These are phyloP conservation scores for Sonneratia caseolaris DNA, from an alignment of 345 rosid species.

Conservation along the genomic window DNA sequence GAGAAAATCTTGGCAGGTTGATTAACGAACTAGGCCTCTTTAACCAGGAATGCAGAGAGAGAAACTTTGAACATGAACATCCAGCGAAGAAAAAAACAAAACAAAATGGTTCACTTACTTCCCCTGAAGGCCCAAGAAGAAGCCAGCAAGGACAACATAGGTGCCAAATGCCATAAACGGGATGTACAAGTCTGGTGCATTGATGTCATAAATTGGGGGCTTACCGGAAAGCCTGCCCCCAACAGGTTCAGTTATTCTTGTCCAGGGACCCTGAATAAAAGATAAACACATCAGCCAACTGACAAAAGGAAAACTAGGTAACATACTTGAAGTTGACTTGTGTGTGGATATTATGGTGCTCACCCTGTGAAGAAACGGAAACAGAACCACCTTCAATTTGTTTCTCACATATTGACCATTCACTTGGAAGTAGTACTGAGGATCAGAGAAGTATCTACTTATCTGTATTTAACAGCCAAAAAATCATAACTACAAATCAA, in stretches of 20 bases:
- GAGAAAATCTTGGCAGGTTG: too few species aligned
- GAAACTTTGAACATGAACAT: too few species aligned
- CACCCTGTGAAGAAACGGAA: slow-evolving; percentile 94
- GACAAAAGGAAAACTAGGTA: neutral
- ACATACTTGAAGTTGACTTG: neutral
- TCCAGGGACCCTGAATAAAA: slow-evolving; percentile 75
- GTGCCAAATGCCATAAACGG: slow-evolving; percentile 98
- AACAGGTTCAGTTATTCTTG: slow-evolving; percentile 86
- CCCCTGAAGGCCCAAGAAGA: slow-evolving; percentile 38
- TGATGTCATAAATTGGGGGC: slow-evolving; percentile 86
- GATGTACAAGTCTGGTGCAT: slow-evolving; percentile 92
- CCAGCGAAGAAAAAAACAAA: too few species aligned
- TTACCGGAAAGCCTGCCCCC: slow-evolving; percentile 97
- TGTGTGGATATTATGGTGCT: slow-evolving; percentile 8
- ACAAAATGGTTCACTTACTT: too few species aligned
- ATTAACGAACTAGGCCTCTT: too few species aligned
- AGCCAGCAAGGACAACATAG: slow-evolving; percentile 80
- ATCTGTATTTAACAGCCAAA: slow-evolving; percentile 31
- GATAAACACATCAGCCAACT: too few species aligned
- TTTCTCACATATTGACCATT: slow-evolving; percentile 93
- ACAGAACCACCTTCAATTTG: slow-evolving; percentile 84
- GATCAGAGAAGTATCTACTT: slow-evolving; percentile 84
- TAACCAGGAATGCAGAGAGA: too few species aligned
- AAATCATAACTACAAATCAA: neutral
- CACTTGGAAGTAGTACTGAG: slow-evolving; percentile 96